Evolutionary conservation across 2,329 filamentous ascomycete genomes (phyloP).

Genomic region (Penicillium sp.): DNA sequence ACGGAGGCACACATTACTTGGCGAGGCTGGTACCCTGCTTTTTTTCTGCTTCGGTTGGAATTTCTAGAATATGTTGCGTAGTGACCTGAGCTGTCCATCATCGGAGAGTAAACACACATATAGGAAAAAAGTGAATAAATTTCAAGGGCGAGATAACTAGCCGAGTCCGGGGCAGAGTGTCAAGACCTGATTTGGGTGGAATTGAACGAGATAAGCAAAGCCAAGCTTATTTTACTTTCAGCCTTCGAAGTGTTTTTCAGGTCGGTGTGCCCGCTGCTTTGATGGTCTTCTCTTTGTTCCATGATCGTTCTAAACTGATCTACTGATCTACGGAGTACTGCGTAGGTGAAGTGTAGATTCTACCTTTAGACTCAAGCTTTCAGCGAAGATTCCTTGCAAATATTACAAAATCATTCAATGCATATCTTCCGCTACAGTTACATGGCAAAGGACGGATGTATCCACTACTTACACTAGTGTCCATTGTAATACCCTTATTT

Average conservation of each 20-base stretch:
- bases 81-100: background rate
- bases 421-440: slow-evolving; percentile 1
- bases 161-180: background rate
- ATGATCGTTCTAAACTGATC: background rate
- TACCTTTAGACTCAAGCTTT: no score
- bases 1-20: background rate
- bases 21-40: background rate
- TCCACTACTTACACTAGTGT: slow-evolving; percentile 1
- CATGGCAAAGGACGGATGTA: slow-evolving; percentile 4
- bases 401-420: no score
- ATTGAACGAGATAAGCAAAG: background rate
- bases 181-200: background rate
- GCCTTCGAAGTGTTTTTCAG: background rate
- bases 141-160: background rate
- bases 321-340: no score
- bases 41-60: background rate
- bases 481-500: background rate
- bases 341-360: no score
- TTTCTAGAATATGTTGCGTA: background rate
- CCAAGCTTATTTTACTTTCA: slow-evolving; percentile 1
- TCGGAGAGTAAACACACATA: background rate
- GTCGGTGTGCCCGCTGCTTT: slow-evolving; percentile 6
- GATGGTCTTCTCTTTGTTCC: background rate
- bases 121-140: background rate
- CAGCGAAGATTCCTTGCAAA: no score